Evolutionary conservation across 306 rosid genomes (phyloP).

Genomic region (Prunus mume): DNA sequence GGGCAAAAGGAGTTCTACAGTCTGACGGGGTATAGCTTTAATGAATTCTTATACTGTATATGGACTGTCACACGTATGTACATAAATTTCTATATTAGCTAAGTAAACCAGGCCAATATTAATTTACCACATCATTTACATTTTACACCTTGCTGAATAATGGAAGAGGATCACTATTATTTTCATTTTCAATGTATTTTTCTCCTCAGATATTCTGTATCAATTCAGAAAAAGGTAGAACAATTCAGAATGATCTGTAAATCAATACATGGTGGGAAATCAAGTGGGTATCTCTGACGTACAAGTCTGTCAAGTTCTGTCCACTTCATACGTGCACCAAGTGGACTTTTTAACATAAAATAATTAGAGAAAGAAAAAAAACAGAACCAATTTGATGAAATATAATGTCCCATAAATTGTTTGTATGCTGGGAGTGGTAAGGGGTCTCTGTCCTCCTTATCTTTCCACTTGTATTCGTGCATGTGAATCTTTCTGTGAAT

Average conservation of each 20-base stretch:
- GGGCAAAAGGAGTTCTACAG: constrained; percentile 2
- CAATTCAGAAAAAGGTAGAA: constrained; percentile 14
- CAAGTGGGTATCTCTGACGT: constrained; percentile 25
- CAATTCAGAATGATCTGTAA: constrained; percentile 16
- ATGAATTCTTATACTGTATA: constrained; percentile 3
- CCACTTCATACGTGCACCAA: constrained; percentile 28
- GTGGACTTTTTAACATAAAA: constrained; percentile 23
- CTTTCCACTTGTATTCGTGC: constrained; percentile 52
- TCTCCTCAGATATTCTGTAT: constrained; percentile 14
- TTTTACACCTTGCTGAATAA: background rate
- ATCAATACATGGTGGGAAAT: constrained; percentile 21
- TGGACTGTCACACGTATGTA: background rate
- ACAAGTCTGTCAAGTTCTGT: constrained; percentile 29
- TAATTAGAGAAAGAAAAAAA: background rate
- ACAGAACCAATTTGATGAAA: background rate
- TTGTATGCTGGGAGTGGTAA: constrained; percentile 11
- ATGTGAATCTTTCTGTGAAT: constrained; percentile 42
- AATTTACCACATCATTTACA: background rate
- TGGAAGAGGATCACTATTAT: background rate
- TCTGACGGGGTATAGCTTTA: background rate
- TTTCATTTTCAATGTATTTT: background rate
- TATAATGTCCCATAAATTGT: background rate
- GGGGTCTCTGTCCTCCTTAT: constrained; percentile 42
- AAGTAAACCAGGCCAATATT: background rate
- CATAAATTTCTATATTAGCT: background rate